Conservation (phyloP, 2,329 filamentous ascomycete genomes). For the Xylariaceae sp. region DNA sequence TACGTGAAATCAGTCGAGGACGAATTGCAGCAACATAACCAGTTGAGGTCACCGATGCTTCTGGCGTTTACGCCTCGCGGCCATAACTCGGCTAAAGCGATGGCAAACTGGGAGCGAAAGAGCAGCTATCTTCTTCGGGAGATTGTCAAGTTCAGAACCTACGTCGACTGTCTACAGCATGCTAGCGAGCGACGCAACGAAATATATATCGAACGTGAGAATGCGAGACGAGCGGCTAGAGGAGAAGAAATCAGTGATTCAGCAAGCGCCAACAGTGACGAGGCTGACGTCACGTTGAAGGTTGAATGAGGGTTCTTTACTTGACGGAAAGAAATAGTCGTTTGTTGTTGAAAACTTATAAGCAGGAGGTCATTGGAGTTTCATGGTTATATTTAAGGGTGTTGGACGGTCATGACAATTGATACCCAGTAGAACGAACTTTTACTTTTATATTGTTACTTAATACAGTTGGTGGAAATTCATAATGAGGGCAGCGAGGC, state of each 20-base stretch:
- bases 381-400: conserved; percentile 6
- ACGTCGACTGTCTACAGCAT: conserved; percentile 81
- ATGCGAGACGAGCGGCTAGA: conserved; percentile 55
- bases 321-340: not conserved
- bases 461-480: not conserved
- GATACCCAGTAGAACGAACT: conserved; percentile 28
- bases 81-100: conserved; percentile 79
- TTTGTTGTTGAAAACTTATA: not conserved
- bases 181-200: conserved; percentile 73
- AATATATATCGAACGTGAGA: conserved; percentile 68
- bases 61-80: conserved; percentile 87
- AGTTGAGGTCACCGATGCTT: conserved; percentile 83
- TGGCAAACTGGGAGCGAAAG: conserved; percentile 98
- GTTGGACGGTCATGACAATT: conserved; percentile 28
- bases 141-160: conserved; percentile 96
- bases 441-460: conserved; percentile 7
- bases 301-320: conserved; percentile 18
- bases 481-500: too few relatives aligned
- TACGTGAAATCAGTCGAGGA: conserved; percentile 88
- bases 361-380: conserved; percentile 1
- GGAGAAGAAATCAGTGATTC: conserved; percentile 52
- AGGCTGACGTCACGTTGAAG: conserved; percentile 28
- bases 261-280: conserved; percentile 21
- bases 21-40: conserved; percentile 86
- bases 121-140: conserved; percentile 88